Evolutionary conservation across 805 yeast genomes (phyloP).

Genomic region (Barnettozyma populi): DNA sequence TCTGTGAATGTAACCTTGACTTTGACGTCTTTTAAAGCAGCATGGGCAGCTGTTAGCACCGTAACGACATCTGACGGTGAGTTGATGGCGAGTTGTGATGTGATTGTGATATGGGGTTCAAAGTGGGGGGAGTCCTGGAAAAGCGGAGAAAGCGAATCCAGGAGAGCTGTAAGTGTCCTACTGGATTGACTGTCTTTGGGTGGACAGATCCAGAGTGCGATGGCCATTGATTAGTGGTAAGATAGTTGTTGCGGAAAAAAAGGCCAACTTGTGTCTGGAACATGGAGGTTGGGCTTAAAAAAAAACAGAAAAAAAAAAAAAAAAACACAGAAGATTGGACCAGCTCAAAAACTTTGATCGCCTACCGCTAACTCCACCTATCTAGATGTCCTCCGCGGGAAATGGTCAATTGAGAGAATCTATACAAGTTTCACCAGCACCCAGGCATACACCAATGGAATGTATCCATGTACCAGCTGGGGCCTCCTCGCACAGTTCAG

Average conservation of each 20-base stretch:
- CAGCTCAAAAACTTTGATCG: too few relatives aligned
- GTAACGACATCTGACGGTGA: conserved; percentile 52
- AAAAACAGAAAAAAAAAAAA: neutral
- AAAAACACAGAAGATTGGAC: too few relatives aligned
- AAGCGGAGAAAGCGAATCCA: conserved; percentile 61
- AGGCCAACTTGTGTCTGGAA: neutral
- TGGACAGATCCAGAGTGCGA: conserved; percentile 78
- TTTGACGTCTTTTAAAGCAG: conserved; percentile 37
- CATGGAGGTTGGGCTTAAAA: too few relatives aligned
- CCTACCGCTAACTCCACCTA: too few relatives aligned
- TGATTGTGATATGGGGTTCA: conserved; percentile 74
- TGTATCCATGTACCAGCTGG: too few relatives aligned
- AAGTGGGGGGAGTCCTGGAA: conserved; percentile 66
- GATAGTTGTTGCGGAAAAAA: neutral
- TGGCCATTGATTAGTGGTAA: neutral
- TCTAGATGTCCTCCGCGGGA: too few relatives aligned
- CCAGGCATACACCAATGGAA: too few relatives aligned
- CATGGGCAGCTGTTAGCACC: conserved; percentile 51
- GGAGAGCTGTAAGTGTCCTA: conserved; percentile 53
- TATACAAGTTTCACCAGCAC: too few relatives aligned
- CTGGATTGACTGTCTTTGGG: conserved; percentile 44
- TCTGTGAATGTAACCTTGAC: conserved; percentile 13
- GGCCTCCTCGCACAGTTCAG: too few relatives aligned
- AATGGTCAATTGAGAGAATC: too few relatives aligned
- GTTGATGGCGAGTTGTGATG: conserved; percentile 50